A percentile compares a stretch with the other conserved stretches of the same genome.
phyloP scores from a whole-genome alignment of 2,329 filamentous ascomycete species.

The Rosellinia necatrix region DNA sequence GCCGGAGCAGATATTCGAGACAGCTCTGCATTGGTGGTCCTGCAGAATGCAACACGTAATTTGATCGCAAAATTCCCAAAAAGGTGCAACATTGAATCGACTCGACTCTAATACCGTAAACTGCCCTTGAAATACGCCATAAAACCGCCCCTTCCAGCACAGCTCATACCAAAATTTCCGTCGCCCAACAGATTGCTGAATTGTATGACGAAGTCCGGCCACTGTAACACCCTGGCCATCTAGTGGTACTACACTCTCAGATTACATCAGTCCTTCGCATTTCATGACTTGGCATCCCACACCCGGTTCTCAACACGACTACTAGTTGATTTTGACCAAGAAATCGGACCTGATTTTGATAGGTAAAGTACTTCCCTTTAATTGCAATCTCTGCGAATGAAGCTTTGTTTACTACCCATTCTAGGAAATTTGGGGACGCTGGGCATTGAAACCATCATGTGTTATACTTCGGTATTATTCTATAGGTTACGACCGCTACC shows the following conservation, averaged over 20 bases:
- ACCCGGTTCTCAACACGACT: conserved; percentile 1
- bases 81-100: conserved; percentile 45
- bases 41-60: conserved; percentile 46
- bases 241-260: conserved; percentile 21
- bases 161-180: conserved; percentile 16
- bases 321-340: conserved; percentile 4
- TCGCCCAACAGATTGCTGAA: conserved; percentile 22
- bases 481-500: too few relatives aligned
- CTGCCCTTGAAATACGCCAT: conserved; percentile 36
- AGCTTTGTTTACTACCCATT: conserved; percentile 5
- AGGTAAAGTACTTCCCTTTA: conserved; percentile 28
- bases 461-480: too few relatives aligned
- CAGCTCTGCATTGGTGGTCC: conserved; percentile 42
- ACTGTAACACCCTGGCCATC: conserved; percentile 28
- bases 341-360: conserved; percentile 10
- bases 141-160: conserved; percentile 33
- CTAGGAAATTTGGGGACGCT: not conserved
- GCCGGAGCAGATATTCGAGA: conserved; percentile 42
- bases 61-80: conserved; percentile 45
- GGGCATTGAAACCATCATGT: not conserved
- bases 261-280: conserved; percentile 12
- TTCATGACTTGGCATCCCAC: conserved; percentile 7
- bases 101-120: conserved; percentile 43
- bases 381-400: conserved; percentile 13
- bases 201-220: conserved; percentile 26